Conservation (phyloP, 177 flowering plant genomes). For the Vitis hybrid region DNA sequence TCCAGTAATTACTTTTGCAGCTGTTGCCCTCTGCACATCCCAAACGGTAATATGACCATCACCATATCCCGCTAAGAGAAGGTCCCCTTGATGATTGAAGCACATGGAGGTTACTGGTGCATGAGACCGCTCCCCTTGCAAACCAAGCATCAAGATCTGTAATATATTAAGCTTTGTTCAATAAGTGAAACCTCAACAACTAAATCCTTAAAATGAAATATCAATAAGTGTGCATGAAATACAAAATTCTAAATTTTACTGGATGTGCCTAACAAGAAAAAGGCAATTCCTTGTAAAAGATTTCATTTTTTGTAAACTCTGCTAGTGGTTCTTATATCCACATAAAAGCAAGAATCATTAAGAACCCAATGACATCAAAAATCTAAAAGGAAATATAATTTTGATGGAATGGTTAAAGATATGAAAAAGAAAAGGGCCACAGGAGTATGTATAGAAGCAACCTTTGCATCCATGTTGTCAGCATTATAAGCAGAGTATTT, state of each 20-base stretch:
- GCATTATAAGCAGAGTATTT: conserved; percentile 67
- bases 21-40: conserved; percentile 76
- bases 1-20: conserved; percentile 68
- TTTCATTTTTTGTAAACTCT: too few species aligned
- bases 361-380: too few species aligned
- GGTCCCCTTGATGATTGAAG: conserved; percentile 93
- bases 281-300: too few species aligned
- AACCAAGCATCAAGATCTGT: conserved; percentile 76
- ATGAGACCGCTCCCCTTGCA: conserved; percentile 73
- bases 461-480: conserved; percentile 88
- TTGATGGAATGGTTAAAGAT: too few species aligned
- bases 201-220: too few species aligned
- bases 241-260: background rate
- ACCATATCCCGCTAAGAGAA: conserved; percentile 90
- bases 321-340: too few species aligned
- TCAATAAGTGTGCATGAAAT: too few species aligned
- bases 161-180: conserved; percentile 16
- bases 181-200: background rate
- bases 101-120: conserved; percentile 85
- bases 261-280: background rate
- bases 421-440: background rate
- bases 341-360: too few species aligned
- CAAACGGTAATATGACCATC: conserved; percentile 83
- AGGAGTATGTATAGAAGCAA: conserved; percentile 17
- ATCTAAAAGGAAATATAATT: too few species aligned